A percentile compares a stretch with the other conserved stretches of the same genome.
Evolutionary conservation across 768 basidiomycete genomes (phyloP).

Genomic region (Trametes maxima): DNA sequence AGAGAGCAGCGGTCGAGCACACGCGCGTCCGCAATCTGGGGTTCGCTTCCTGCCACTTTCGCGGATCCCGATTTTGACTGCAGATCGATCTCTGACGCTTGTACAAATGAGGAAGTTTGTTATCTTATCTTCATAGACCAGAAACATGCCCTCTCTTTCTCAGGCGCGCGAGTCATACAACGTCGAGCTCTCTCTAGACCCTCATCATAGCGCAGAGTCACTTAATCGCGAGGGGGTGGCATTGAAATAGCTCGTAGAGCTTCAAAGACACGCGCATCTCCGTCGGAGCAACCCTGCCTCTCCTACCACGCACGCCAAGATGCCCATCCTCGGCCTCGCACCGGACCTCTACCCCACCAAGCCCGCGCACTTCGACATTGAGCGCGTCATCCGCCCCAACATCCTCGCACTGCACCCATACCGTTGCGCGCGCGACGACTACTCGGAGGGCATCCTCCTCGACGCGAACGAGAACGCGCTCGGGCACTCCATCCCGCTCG

Average conservation of each 20-base stretch:
- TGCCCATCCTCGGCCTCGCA: slow-evolving; percentile 68
- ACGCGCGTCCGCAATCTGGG: background rate
- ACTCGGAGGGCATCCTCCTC: slow-evolving; percentile 85
- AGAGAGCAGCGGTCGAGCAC: background rate
- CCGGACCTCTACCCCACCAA: slow-evolving; percentile 44
- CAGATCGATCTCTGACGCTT: background rate
- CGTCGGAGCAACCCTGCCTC: too few relatives aligned
- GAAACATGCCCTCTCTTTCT: background rate
- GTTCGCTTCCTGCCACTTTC: slow-evolving; percentile 3
- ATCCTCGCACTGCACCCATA: slow-evolving; percentile 92
- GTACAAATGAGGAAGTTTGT: background rate
- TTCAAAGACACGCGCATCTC: too few relatives aligned
- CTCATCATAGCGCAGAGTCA: slow-evolving; percentile 1
- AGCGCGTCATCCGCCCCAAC: slow-evolving; percentile 87
- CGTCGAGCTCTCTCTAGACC: slow-evolving; percentile 8
- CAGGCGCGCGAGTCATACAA: background rate
- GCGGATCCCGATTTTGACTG: slow-evolving; percentile 15
- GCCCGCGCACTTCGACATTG: slow-evolving; percentile 85
- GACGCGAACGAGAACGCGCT: slow-evolving; percentile 98
- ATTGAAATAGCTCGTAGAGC: too few relatives aligned
- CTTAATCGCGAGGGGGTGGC: too few relatives aligned
- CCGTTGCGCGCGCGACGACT: slow-evolving; percentile 96
- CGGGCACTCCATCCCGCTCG: slow-evolving; percentile 74
- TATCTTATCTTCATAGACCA: slow-evolving; percentile 17
- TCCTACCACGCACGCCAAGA: slow-evolving; percentile 27